phyloP scores from a whole-genome alignment of 805 yeast species.

The Yarrowia sp. region DNA sequence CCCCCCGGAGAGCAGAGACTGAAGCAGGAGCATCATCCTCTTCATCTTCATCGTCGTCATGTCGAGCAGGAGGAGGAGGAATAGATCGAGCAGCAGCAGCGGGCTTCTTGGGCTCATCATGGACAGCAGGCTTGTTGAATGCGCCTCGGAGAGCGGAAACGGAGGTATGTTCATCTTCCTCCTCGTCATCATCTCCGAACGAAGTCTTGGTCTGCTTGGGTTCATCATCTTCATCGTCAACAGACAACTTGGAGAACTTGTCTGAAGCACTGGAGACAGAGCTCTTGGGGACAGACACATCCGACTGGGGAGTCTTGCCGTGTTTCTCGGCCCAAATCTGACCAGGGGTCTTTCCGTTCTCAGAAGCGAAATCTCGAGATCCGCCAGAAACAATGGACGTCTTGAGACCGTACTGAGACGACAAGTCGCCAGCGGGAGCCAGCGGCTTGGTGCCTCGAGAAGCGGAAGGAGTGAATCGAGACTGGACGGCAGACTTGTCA shows the following conservation, averaged over 20 bases:
- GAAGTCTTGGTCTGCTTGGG: conserved; percentile 33
- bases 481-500: conserved; percentile 32
- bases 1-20: conserved; percentile 20
- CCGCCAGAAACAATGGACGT: conserved; percentile 45
- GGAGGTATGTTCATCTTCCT: conserved; percentile 9
- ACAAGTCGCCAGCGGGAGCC: conserved; percentile 42
- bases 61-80: conserved; percentile 35
- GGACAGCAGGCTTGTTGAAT: conserved; percentile 8
- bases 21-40: conserved; percentile 1
- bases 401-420: conserved; percentile 37
- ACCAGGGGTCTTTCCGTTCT: conserved; percentile 86
- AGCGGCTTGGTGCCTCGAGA: conserved; percentile 37
- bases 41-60: conserved; percentile 25
- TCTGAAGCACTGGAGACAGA: conserved; percentile 34
- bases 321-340: conserved; percentile 93
- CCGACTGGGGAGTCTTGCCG: conserved; percentile 48
- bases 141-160: conserved; percentile 20
- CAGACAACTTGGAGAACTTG: conserved; percentile 31
- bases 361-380: conserved; percentile 58
- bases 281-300: background rate
- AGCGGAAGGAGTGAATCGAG: conserved; percentile 16
- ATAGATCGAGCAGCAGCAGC: conserved; percentile 28
- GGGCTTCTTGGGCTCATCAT: conserved; percentile 18
- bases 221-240: conserved; percentile 36
- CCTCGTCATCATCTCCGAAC: conserved; percentile 19